Percentiles rank a stretch among this genome's conserved stretches.
Evolutionary conservation across 345 rosid species (phyloP).

Genomic region (Citropsis articulata): DNA sequence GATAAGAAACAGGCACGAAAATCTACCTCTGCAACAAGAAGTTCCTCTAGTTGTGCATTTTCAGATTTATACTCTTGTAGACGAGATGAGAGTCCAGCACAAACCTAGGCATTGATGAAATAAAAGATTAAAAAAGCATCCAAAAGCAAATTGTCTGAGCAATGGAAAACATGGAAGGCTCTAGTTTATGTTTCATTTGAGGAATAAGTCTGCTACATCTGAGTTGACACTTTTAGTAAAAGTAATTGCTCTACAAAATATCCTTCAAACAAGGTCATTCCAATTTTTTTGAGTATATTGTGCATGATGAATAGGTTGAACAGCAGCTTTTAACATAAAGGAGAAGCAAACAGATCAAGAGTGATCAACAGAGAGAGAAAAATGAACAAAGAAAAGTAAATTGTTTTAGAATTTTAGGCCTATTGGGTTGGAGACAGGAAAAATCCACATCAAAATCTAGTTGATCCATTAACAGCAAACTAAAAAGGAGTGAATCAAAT

Average conservation of each 20-base stretch:
- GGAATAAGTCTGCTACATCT: not conserved
- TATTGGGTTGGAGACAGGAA: not conserved
- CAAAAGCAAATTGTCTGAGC: not conserved
- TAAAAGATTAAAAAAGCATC: not conserved
- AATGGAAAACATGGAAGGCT: not conserved
- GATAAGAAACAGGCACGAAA: not conserved
- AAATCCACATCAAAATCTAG: not conserved
- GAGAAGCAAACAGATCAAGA: not conserved
- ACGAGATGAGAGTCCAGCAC: constrained; percentile 94
- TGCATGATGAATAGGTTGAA: not conserved
- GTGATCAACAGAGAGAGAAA: not conserved
- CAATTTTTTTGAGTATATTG: not conserved
- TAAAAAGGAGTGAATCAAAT: not conserved
- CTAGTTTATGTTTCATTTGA: not conserved
- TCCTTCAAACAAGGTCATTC: constrained; percentile 2
- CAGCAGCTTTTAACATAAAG: not conserved
- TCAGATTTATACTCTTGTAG: constrained; percentile 96
- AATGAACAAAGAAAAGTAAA: not conserved
- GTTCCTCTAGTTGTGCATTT: constrained; percentile 98
- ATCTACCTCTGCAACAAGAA: constrained; percentile 89
- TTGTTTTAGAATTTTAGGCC: not conserved
- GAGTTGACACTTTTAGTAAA: not conserved
- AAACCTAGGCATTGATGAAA: constrained; percentile 48
- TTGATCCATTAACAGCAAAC: not conserved
- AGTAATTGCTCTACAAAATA: not conserved